A percentile compares a stretch with the other conserved stretches of the same genome.
Conservation (phyloP, 2,329 filamentous ascomycete genomes). For the Xylaria sp. region DNA sequence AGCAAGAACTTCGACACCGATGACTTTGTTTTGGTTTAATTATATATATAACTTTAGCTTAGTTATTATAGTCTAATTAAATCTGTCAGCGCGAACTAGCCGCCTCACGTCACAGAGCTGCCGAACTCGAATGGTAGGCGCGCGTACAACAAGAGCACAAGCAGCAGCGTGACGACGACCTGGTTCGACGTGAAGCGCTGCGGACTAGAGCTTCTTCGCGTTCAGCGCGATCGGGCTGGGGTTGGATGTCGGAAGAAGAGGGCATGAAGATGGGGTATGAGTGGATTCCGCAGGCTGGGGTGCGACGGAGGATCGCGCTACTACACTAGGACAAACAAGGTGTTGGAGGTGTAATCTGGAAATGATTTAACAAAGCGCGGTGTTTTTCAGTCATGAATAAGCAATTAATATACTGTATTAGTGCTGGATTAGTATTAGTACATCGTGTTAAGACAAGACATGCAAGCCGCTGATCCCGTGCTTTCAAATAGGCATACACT, state of each 20-base stretch:
- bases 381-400: not conserved
- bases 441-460: not conserved
- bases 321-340: constrained; percentile 28
- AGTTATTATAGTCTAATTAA: no score
- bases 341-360: constrained; percentile 25
- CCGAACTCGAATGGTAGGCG: not conserved
- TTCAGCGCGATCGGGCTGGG: constrained; percentile 37
- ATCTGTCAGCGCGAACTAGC: no score
- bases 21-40: no score
- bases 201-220: no score
- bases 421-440: not conserved
- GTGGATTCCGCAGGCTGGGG: constrained; percentile 40
- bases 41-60: no score
- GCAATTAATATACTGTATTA: not conserved
- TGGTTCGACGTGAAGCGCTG: constrained; percentile 37
- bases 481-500: not conserved
- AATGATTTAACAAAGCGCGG: not conserved
- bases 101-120: no score
- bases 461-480: not conserved
- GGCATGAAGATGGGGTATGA: constrained; percentile 57
- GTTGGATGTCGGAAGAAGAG: constrained; percentile 44
- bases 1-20: no score
- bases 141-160: not conserved
- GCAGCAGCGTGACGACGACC: constrained; percentile 41
- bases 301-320: constrained; percentile 44